These are phyloP conservation scores for Fusarium sp. DNA, from an alignment of 2,329 filamentous ascomycete species.

Conservation along the genomic window DNA sequence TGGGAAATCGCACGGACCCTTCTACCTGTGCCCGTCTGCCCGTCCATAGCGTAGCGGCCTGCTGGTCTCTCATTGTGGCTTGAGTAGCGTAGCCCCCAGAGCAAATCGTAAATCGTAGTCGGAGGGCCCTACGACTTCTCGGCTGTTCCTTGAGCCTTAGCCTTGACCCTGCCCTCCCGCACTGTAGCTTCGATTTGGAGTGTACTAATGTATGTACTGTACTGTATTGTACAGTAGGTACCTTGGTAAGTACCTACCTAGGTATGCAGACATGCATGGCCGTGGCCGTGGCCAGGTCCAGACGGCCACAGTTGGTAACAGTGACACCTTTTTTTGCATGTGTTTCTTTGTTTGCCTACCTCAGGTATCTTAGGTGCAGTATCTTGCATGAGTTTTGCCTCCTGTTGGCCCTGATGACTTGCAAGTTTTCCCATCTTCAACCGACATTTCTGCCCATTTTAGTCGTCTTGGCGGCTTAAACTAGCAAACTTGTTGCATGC, in stretches of 20 bases:
- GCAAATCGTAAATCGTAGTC: constrained; percentile 45
- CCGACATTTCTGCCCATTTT: not conserved
- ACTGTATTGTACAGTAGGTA: not conserved
- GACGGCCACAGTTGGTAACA: not conserved
- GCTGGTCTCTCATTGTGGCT: constrained; percentile 22
- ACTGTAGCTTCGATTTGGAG: constrained; percentile 16
- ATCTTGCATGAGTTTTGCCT: not conserved
- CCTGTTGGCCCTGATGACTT: not conserved
- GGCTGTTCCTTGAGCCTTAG: constrained; percentile 36
- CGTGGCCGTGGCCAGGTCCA: not conserved
- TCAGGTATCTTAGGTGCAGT: no score
- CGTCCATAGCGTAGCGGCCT: constrained; percentile 21
- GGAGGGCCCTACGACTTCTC: constrained; percentile 1
- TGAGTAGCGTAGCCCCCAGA: constrained; percentile 17
- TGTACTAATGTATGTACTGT: no score
- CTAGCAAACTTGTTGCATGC: not conserved
- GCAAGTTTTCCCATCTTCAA: not conserved
- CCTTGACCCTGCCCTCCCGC: constrained; percentile 20
- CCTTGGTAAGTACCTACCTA: no score
- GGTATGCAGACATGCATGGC: not conserved
- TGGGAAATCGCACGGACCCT: constrained; percentile 42
- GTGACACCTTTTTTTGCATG: not conserved
- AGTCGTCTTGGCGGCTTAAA: not conserved
- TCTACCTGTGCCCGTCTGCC: constrained; percentile 11
- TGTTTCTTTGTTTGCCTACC: not conserved